A percentile compares a stretch with the other conserved stretches of the same genome.
These are phyloP conservation scores for Elaeagnus macrophylla DNA, from an alignment of 306 rosid genomes.

Conservation along the genomic window DNA sequence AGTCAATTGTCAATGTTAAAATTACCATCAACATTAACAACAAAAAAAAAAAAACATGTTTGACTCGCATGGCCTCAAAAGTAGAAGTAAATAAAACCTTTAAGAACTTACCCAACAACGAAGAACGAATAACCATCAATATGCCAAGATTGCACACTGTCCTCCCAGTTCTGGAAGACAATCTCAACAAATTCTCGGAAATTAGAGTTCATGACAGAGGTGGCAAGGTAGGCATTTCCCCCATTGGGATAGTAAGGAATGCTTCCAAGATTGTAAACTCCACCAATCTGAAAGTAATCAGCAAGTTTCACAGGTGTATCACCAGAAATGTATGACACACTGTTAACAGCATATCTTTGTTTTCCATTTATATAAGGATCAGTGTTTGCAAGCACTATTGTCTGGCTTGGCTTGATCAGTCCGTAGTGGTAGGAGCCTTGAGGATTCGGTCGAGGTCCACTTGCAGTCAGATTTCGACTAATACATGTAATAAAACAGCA, in stretches of 20 bases:
- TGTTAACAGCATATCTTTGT: constrained; percentile 84
- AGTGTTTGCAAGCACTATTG: constrained; percentile 77
- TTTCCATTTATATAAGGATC: constrained; percentile 78
- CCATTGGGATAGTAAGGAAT: constrained; percentile 51
- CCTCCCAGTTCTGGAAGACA: constrained; percentile 92
- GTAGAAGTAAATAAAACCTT: not conserved
- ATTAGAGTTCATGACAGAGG: constrained; percentile 76
- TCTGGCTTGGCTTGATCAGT: constrained; percentile 57
- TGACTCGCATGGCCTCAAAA: not conserved
- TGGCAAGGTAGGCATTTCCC: constrained; percentile 65
- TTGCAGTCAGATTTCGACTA: constrained; percentile 86
- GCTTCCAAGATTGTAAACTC: constrained; percentile 74
- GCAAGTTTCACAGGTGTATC: constrained; percentile 89
- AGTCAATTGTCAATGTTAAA: constrained; percentile 14
- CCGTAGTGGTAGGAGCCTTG: constrained; percentile 98
- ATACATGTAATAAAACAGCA: constrained; percentile 1
- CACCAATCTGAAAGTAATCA: constrained; percentile 69
- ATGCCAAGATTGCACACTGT: constrained; percentile 85
- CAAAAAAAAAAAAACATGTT: too few species aligned
- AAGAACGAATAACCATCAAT: constrained; percentile 82
- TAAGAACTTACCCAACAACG: constrained; percentile 65
- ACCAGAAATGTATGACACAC: constrained; percentile 58
- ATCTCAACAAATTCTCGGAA: constrained; percentile 78
- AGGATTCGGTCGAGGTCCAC: constrained; percentile 97
- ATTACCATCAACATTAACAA: not conserved